Evolutionary conservation across 768 basidiomycete genomes (phyloP).

Genomic region (Lentinus tigrinus): DNA sequence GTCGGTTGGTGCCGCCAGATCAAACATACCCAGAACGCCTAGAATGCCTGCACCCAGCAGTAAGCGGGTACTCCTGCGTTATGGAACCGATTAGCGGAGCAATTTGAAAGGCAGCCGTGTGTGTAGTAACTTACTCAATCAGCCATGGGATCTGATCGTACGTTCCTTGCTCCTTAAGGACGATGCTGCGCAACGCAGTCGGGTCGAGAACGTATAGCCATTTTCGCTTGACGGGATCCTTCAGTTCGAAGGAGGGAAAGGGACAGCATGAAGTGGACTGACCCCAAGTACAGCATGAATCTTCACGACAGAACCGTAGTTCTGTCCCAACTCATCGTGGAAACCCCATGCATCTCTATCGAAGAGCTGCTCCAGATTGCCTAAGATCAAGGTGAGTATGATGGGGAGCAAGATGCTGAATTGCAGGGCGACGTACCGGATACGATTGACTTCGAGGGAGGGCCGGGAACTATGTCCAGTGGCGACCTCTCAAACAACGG

Average conservation of each 20-base stretch:
- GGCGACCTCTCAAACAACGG: conserved; percentile 9
- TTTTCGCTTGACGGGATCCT: conserved; percentile 7
- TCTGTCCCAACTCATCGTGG: conserved; percentile 14
- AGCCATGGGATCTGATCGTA: conserved; percentile 23
- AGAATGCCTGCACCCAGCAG: conserved; percentile 11
- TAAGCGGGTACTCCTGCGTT: conserved; percentile 11
- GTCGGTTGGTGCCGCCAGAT: neutral
- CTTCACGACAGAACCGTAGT: conserved; percentile 20
- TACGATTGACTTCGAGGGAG: conserved; percentile 7
- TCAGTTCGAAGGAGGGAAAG: neutral
- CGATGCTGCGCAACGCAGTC: conserved; percentile 21
- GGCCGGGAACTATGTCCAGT: conserved; percentile 14
- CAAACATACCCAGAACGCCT: conserved; percentile 8
- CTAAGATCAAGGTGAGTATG: neutral
- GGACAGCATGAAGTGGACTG: neutral
- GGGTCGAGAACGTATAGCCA: conserved; percentile 27
- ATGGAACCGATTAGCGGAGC: neutral
- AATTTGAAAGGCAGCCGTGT: neutral
- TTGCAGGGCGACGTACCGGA: conserved; percentile 4
- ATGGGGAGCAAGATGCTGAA: neutral
- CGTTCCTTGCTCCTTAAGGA: conserved; percentile 25
- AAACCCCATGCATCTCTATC: conserved; percentile 16
- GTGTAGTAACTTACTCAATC: conserved; percentile 3
- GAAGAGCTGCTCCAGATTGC: conserved; percentile 18
- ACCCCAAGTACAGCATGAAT: conserved; percentile 19